Percentiles rank a stretch among this genome's conserved stretches.
These are phyloP conservation scores for Arachnopeziza araneosa DNA, from an alignment of 2,329 filamentous ascomycete species.

Conservation along the genomic window DNA sequence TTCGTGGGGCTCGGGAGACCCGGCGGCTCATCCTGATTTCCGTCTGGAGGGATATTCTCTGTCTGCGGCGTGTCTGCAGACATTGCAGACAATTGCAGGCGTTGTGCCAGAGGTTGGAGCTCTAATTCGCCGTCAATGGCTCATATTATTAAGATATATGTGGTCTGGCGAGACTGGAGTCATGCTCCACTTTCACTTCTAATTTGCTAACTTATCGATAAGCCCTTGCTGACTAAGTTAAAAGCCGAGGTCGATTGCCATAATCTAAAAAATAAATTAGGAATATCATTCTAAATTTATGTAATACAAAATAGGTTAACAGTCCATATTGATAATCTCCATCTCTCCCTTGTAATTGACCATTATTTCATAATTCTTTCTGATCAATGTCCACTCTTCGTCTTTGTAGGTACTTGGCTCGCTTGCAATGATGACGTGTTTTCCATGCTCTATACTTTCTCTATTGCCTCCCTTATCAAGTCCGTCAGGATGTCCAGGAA, in stretches of 20 bases:
- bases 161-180: background rate
- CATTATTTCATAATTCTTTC: constrained; percentile 33
- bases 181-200: background rate
- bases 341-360: no score
- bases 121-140: background rate
- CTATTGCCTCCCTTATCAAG: constrained; percentile 26
- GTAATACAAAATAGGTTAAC: no score
- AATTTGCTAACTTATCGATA: background rate
- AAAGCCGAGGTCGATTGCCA: background rate
- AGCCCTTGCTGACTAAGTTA: background rate
- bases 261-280: no score
- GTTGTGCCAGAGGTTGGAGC: background rate
- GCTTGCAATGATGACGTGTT: constrained; percentile 47
- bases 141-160: background rate
- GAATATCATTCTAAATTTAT: no score
- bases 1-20: background rate
- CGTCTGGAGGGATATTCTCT: background rate
- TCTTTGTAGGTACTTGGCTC: constrained; percentile 49
- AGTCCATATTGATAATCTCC: no score
- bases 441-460: constrained; percentile 38
- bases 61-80: background rate
- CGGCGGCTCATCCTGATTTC: background rate
- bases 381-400: constrained; percentile 45
- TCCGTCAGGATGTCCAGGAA: constrained; percentile 42
- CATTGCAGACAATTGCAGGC: background rate